Evolutionary conservation across 768 basidiomycete species (phyloP).

Genomic region (Calocybe indica): DNA sequence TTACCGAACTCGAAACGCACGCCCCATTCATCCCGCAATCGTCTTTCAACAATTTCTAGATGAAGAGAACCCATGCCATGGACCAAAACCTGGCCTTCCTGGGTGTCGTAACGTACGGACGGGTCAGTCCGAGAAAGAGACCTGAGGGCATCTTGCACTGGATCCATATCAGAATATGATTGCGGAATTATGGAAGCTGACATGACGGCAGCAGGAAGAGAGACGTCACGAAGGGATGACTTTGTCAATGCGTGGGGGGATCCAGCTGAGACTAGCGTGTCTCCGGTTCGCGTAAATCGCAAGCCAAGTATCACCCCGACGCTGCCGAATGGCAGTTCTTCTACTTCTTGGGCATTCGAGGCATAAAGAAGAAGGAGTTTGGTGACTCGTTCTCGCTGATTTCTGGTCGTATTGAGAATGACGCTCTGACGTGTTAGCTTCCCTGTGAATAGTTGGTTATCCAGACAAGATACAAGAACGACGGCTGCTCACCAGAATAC

Average conservation of each 20-base stretch:
- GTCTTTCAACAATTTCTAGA: conserved; percentile 84
- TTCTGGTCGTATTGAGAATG: conserved; percentile 60
- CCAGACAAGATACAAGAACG: not conserved
- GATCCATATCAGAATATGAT: conserved; percentile 71
- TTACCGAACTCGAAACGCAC: conserved; percentile 71
- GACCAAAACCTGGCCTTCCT: conserved; percentile 79
- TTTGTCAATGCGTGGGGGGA: conserved; percentile 27
- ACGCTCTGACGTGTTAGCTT: conserved; percentile 58
- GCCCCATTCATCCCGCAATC: conserved; percentile 76
- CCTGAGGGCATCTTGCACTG: conserved; percentile 70
- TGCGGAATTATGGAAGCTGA: conserved; percentile 78
- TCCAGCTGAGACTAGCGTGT: conserved; percentile 65
- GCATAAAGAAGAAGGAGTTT: conserved; percentile 80
- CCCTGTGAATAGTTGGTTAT: conserved; percentile 33
- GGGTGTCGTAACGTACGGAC: conserved; percentile 73
- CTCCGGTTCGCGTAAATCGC: conserved; percentile 81
- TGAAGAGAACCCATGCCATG: conserved; percentile 84
- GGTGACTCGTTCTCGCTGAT: conserved; percentile 65
- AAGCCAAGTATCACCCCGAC: conserved; percentile 83
- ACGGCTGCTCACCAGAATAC: conserved; percentile 62
- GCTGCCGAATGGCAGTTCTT: conserved; percentile 72
- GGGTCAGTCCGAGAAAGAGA: conserved; percentile 81
- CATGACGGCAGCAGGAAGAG: conserved; percentile 79
- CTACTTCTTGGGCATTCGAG: conserved; percentile 68
- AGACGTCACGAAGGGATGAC: conserved; percentile 53